phyloP scores from a whole-genome alignment of 352 stramenopile genomes.

The Globisporangium acanthophoron region DNA sequence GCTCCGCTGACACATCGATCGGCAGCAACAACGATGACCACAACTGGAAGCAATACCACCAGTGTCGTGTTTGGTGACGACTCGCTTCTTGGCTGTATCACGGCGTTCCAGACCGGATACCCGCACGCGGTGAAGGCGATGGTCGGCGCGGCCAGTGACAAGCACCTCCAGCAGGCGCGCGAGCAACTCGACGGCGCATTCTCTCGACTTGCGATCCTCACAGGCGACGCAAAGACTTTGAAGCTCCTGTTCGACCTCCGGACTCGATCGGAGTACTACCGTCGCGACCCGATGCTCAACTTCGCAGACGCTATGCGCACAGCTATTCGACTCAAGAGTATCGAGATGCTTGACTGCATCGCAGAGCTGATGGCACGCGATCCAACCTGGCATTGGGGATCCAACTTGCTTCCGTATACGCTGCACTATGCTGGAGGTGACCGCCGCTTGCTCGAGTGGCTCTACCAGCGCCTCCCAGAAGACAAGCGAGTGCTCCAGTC shows the following conservation, averaged over 20 bases:
- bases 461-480: background rate
- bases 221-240: too few relatives aligned
- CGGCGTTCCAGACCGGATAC: too few relatives aligned
- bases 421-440: background rate
- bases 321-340: background rate
- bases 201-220: too few relatives aligned
- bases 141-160: too few relatives aligned
- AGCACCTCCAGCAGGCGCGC: too few relatives aligned
- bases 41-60: too few relatives aligned
- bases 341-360: conserved; percentile 2
- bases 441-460: background rate
- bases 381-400: background rate
- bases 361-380: background rate
- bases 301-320: background rate
- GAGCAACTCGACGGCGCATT: too few relatives aligned
- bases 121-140: too few relatives aligned
- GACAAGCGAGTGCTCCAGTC: background rate
- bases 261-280: background rate
- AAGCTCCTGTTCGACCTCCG: background rate
- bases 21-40: too few relatives aligned
- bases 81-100: too few relatives aligned
- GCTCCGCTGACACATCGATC: too few relatives aligned
- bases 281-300: background rate
- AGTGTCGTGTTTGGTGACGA: too few relatives aligned
- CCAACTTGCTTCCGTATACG: background rate